Percentiles rank a stretch among this genome's conserved stretches.
These are phyloP conservation scores for Macrophomina pseudophaseolina DNA, from an alignment of 2,329 filamentous ascomycete species.

Conservation along the genomic window DNA sequence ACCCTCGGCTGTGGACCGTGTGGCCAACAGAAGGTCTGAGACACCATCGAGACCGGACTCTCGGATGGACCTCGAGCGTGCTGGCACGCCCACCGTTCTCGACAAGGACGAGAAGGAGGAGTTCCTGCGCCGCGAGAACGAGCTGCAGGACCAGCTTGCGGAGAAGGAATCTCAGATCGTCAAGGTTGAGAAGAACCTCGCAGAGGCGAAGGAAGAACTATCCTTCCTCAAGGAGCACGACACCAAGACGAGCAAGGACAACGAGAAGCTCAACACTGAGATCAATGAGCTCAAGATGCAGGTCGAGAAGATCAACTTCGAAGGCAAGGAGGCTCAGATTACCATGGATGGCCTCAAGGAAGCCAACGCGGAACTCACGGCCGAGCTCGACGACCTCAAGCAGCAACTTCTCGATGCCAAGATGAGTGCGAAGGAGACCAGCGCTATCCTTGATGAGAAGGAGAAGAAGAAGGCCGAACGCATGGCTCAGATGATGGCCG, in stretches of 20 bases:
- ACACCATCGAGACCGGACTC: slow-evolving; percentile 66
- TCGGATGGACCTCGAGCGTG: slow-evolving; percentile 72
- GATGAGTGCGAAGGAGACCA: slow-evolving; percentile 95
- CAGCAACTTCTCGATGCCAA: slow-evolving; percentile 94
- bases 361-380: slow-evolving; percentile 89
- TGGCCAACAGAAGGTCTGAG: slow-evolving; percentile 53
- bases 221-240: slow-evolving; percentile 84
- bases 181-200: slow-evolving; percentile 77
- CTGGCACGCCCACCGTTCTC: slow-evolving; percentile 84
- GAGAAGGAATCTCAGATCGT: slow-evolving; percentile 87
- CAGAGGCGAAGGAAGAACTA: slow-evolving; percentile 86
- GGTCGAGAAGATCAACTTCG: slow-evolving; percentile 91
- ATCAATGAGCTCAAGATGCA: slow-evolving; percentile 97
- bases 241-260: slow-evolving; percentile 81
- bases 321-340: slow-evolving; percentile 95
- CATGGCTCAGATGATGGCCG: slow-evolving; percentile 99
- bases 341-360: slow-evolving; percentile 98
- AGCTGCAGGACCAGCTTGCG: slow-evolving; percentile 93
- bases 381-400: slow-evolving; percentile 92
- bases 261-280: slow-evolving; percentile 83
- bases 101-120: slow-evolving; percentile 98
- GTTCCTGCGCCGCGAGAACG: slow-evolving; percentile 92
- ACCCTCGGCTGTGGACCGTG: slow-evolving; percentile 53
- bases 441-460: slow-evolving; percentile 90
- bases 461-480: slow-evolving; percentile 98